phyloP scores from a whole-genome alignment of 164 flowering plant genomes.

The Annona cherimola region DNA sequence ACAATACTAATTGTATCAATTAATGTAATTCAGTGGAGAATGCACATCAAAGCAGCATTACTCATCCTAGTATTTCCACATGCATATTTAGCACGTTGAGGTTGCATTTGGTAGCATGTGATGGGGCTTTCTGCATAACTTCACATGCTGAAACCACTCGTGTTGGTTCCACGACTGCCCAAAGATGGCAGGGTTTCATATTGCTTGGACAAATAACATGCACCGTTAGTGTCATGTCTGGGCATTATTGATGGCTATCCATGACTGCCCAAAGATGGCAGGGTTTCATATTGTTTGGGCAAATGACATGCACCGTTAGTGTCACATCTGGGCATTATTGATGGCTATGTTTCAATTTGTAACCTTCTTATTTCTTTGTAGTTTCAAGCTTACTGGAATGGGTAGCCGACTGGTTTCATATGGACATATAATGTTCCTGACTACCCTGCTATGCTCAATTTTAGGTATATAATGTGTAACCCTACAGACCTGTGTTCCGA shows the following conservation, averaged over 20 bases:
- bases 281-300: not conserved
- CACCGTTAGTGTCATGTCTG: not conserved
- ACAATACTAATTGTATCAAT: not conserved
- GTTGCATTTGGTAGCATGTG: not conserved
- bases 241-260: not conserved
- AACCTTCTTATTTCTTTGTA: not conserved
- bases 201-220: not conserved
- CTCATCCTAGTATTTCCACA: not conserved
- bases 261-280: too few species aligned
- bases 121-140: not conserved
- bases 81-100: not conserved
- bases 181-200: too few species aligned
- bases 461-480: conserved; percentile 72
- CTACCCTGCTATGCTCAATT: conserved; percentile 11
- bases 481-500: conserved; percentile 78
- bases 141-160: not conserved
- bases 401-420: not conserved
- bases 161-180: too few species aligned
- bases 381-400: not conserved
- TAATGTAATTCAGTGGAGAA: not conserved
- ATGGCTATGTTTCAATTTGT: not conserved
- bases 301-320: not conserved
- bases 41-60: not conserved
- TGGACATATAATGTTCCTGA: not conserved
- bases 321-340: not conserved